Evolutionary conservation across 1,139 yeast genomes (phyloP), one percentile per base, ranked within the genome.

Genomic region (Yamadazyma jaroonii): DNA sequence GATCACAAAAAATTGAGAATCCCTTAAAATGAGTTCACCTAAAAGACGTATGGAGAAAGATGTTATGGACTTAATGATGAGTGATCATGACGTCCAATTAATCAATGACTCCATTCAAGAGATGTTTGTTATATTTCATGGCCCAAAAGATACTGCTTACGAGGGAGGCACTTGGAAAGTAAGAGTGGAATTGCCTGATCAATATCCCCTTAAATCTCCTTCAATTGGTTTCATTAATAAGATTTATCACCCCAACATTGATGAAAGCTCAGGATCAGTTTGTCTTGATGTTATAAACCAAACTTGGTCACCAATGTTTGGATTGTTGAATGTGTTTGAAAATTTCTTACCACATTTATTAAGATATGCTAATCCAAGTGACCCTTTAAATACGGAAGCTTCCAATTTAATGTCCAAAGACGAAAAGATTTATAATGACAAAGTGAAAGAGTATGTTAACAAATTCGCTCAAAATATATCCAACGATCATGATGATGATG

Each of bases 271-370:
- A 3, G 98, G 98, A 0, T 82, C 95, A 0, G 97, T 92, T 10
- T 92, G 98, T 62, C 77, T 92, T 42, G 98, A 92, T 57, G 98
- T 92, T 25, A 90, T 92, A 49, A 92, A 92, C 61, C 97, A 92
- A 56, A 89, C 97, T 1, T 92, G 98, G 98, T 85, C 95, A 31
- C 98, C 98, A 2, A 86, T 92, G 90, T 92, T 89, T 68, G 97
- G 92, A 36, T 74, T 90, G 50, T 71, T 84, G 49, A 92, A 92
- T 59, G 87, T 92, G 28, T 89, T 92, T 58, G 97, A 92, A 56
- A 84, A 89, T 55, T 92, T 92, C 65, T 67, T 92, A 47, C 98
- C 98, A 9, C 98, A 94, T 53, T 67, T 92, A 42, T 68, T 92
- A 45, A 77, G 94, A 42, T 92, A 92, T 55, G 97, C 97, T 20